phyloP scores from a whole-genome alignment of 192 early-diverging fungal genomes.

The Diversispora epigaea region DNA sequence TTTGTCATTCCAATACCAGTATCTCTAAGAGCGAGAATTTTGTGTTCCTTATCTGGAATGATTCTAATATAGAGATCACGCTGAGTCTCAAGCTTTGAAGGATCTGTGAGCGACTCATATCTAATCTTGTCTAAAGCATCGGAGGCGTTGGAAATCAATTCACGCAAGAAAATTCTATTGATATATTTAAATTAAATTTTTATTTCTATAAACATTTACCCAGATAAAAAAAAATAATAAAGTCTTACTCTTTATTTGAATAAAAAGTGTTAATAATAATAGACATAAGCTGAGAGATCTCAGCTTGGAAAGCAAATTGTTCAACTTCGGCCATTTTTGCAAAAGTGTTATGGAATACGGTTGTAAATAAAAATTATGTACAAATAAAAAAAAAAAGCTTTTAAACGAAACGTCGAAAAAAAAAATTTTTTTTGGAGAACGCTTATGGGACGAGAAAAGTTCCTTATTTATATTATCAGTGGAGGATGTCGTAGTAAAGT shows the following conservation, averaged over 20 bases:
- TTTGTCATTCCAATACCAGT: constrained; percentile 93
- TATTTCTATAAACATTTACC: too few species aligned
- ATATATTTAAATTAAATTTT: too few species aligned
- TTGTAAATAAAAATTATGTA: neutral
- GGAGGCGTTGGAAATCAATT: constrained; percentile 89
- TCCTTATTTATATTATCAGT: neutral
- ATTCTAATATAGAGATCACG: constrained; percentile 95
- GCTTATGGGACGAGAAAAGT: neutral
- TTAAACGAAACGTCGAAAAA: neutral
- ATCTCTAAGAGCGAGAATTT: constrained; percentile 87
- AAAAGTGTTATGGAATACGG: neutral
- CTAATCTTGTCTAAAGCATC: constrained; percentile 99
- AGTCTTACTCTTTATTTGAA: constrained; percentile 80
- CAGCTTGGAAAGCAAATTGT: constrained; percentile 82
- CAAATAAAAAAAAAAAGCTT: neutral
- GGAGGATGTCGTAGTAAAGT: constrained; percentile 4
- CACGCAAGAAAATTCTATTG: constrained; percentile 87
- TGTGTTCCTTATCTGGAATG: constrained; percentile 82
- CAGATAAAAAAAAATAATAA: too few species aligned
- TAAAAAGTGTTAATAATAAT: constrained; percentile 99
- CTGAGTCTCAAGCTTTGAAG: constrained; percentile 89
- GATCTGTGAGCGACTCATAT: constrained; percentile 93
- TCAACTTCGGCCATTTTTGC: constrained; percentile 21
- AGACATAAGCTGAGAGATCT: constrained; percentile 99
- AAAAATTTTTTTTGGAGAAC: neutral